Evolutionary conservation across 371 early-diverging fungal species (phyloP).

Genomic region (Lichtheimia ramosa): DNA sequence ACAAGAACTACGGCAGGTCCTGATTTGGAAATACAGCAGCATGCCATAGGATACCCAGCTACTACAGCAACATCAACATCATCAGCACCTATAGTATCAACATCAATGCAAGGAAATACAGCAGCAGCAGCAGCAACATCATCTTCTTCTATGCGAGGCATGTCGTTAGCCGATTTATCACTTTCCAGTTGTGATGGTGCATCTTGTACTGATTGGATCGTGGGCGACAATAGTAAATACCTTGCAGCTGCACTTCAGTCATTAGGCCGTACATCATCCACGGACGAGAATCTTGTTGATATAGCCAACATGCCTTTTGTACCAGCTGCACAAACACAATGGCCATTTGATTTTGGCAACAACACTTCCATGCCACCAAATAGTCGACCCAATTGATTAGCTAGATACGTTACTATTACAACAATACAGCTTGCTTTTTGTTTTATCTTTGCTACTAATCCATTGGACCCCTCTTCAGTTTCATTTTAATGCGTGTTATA

Average conservation of each 20-base stretch:
- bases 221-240: slow-evolving; percentile 22
- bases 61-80: slow-evolving; percentile 1
- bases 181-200: slow-evolving; percentile 23
- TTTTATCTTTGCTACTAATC: too few relatives aligned
- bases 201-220: slow-evolving; percentile 19
- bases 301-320: neutral
- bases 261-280: slow-evolving; percentile 5
- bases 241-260: slow-evolving; percentile 22
- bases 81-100: neutral
- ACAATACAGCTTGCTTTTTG: too few relatives aligned
- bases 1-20: slow-evolving; percentile 7
- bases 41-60: neutral
- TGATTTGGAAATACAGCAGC: too few relatives aligned
- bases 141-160: slow-evolving; percentile 9
- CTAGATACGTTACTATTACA: neutral
- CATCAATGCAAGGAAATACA: neutral
- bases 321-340: neutral
- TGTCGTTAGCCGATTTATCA: slow-evolving; percentile 23
- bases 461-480: too few relatives aligned
- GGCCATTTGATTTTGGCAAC: slow-evolving; percentile 3
- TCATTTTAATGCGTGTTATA: too few relatives aligned
- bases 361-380: neutral
- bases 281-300: slow-evolving; percentile 1
- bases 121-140: neutral
- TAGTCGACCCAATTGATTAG: neutral